These are phyloP conservation scores for Turritis glabra DNA, from an alignment of 345 rosid species.

Conservation along the genomic window DNA sequence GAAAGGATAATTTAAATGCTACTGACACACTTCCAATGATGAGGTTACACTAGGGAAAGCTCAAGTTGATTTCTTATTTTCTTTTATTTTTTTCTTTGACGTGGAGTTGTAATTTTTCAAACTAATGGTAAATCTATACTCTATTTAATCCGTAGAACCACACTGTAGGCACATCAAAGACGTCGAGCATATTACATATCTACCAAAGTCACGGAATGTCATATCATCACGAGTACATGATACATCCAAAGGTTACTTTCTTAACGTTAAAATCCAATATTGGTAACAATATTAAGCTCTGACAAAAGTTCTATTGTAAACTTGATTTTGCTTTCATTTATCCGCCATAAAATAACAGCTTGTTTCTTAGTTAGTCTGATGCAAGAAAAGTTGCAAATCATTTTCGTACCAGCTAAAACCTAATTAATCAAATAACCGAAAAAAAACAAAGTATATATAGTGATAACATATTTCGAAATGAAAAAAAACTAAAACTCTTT, in stretches of 20 bases:
- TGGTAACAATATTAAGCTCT: not conserved
- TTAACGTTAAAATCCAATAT: not conserved
- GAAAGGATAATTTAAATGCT: conserved; percentile 27
- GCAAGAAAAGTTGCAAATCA: too few relatives aligned
- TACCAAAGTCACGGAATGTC: too few relatives aligned
- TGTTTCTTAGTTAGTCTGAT: not conserved
- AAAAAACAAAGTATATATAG: not conserved
- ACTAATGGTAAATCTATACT: not conserved
- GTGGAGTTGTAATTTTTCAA: not conserved
- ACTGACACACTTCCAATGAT: conserved; percentile 35
- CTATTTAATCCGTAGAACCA: not conserved
- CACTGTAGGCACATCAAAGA: conserved; percentile 1
- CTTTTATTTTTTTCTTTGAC: not conserved
- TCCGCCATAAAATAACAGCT: not conserved
- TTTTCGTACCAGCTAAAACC: not conserved
- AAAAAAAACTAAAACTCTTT: too few relatives aligned
- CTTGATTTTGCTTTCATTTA: not conserved
- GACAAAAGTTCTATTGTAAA: not conserved
- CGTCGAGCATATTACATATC: too few relatives aligned
- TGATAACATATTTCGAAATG: too few relatives aligned
- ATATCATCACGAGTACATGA: too few relatives aligned
- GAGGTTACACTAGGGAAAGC: conserved; percentile 14
- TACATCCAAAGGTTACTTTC: not conserved
- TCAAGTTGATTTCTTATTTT: not conserved
- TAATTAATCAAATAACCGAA: not conserved